Evolutionary conservation across 208 protist species (phyloP).

Genomic region (Lotmaria passim): DNA sequence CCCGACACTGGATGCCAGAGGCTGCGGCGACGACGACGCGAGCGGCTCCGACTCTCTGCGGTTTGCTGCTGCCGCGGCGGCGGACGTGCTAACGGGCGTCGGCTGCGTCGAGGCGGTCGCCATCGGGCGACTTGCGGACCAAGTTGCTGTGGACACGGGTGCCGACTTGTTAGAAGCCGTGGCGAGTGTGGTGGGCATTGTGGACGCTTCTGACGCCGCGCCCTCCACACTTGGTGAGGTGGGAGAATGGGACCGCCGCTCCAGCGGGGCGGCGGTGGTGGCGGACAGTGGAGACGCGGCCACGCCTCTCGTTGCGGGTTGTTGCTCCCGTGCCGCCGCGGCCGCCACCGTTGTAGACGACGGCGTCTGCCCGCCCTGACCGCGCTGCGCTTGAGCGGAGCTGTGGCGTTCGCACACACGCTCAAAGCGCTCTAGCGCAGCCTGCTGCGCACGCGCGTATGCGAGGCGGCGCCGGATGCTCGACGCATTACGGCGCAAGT

Average conservation of each 20-base stretch:
- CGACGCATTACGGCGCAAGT: constrained; percentile 26
- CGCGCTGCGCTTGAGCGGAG: not conserved
- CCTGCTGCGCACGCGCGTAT: constrained; percentile 20
- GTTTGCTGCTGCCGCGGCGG: not conserved
- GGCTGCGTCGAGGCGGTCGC: not conserved
- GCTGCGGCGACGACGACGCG: not conserved
- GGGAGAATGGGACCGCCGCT: not conserved
- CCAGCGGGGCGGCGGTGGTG: not conserved
- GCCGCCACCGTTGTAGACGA: too few species aligned
- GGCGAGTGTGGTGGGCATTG: not conserved
- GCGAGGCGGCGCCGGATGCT: constrained; percentile 32
- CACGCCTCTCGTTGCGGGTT: not conserved
- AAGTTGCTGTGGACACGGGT: not conserved
- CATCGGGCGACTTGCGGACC: not conserved
- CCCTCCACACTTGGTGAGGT: constrained; percentile 4
- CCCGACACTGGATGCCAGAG: not conserved
- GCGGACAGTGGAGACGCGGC: not conserved
- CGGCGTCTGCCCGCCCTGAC: too few species aligned
- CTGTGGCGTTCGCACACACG: constrained; percentile 4
- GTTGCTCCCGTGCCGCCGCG: not conserved
- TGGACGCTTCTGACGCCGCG: constrained; percentile 1
- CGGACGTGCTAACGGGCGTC: not conserved
- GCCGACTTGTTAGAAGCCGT: not conserved
- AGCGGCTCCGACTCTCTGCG: too few species aligned
- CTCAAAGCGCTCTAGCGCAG: constrained; percentile 20